A percentile compares a stretch with the other conserved stretches of the same genome.
These are phyloP conservation scores for Brassica nigra DNA, from an alignment of 345 rosid species.

Conservation along the genomic window DNA sequence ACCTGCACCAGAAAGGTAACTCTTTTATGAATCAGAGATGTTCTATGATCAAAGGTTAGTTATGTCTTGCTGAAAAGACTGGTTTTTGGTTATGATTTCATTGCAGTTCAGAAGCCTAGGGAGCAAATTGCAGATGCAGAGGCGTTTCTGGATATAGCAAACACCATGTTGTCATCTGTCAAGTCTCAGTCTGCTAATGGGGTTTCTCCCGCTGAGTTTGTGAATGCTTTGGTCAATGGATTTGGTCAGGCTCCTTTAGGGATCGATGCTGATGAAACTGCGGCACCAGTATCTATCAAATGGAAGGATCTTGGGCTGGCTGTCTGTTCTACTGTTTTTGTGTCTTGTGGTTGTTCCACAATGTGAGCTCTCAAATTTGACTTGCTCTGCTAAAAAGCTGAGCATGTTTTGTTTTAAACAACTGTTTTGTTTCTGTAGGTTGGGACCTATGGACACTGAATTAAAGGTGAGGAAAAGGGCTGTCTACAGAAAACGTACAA, in stretches of 20 bases:
- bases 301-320: constrained; percentile 76
- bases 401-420: background rate
- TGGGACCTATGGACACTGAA: constrained; percentile 90
- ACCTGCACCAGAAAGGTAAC: constrained; percentile 65
- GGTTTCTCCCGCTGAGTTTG: constrained; percentile 62
- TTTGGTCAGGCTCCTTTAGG: constrained; percentile 50
- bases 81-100: background rate
- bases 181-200: constrained; percentile 70
- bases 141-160: constrained; percentile 72
- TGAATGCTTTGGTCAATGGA: constrained; percentile 50
- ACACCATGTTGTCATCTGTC: constrained; percentile 65
- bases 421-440: constrained; percentile 36
- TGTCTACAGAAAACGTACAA: constrained; percentile 49
- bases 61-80: background rate
- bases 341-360: constrained; percentile 62
- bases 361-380: constrained; percentile 59
- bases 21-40: background rate
- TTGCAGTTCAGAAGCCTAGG: constrained; percentile 76
- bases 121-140: constrained; percentile 97
- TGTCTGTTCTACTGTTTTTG: constrained; percentile 57
- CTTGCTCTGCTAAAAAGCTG: background rate
- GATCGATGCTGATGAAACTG: constrained; percentile 43
- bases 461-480: constrained; percentile 61
- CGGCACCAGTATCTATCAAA: constrained; percentile 45
- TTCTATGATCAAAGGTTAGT: background rate